These are phyloP conservation scores for Cerrena zonata DNA, from an alignment of 1,284 basidiomycete genomes.

Conservation along the genomic window DNA sequence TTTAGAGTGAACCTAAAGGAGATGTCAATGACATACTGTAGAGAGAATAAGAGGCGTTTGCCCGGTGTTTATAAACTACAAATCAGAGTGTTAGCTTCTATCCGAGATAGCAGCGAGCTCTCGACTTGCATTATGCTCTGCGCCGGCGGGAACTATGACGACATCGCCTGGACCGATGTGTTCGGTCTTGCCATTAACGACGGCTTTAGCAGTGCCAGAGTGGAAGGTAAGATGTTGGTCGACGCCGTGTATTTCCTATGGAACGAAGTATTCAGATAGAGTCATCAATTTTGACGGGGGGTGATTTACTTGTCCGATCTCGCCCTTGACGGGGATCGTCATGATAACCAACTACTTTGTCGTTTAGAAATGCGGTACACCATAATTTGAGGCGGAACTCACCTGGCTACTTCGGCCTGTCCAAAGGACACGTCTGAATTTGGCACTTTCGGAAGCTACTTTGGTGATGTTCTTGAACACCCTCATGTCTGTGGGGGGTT, in stretches of 20 bases:
- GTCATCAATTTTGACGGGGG: neutral
- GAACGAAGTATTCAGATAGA: too few species aligned
- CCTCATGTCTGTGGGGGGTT: slow-evolving; percentile 25
- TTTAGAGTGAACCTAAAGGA: neutral
- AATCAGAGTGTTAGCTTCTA: slow-evolving; percentile 3
- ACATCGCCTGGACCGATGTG: slow-evolving; percentile 23
- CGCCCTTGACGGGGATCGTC: slow-evolving; percentile 26
- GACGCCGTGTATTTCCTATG: slow-evolving; percentile 28
- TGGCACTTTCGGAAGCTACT: slow-evolving; percentile 23
- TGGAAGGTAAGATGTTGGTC: slow-evolving; percentile 29
- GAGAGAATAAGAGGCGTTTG: slow-evolving; percentile 25
- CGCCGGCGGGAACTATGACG: slow-evolving; percentile 28
- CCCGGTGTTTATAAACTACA: slow-evolving; percentile 26
- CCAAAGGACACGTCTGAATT: slow-evolving; percentile 28
- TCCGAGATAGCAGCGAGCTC: neutral
- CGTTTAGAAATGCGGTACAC: neutral
- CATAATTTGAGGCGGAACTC: neutral
- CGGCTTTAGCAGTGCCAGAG: slow-evolving; percentile 24
- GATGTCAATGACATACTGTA: slow-evolving; percentile 17
- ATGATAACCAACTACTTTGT: slow-evolving; percentile 20
- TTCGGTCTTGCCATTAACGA: slow-evolving; percentile 24
- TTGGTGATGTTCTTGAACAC: slow-evolving; percentile 23
- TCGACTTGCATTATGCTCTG: slow-evolving; percentile 26
- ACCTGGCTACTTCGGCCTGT: slow-evolving; percentile 28
- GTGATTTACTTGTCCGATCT: slow-evolving; percentile 23